Evolutionary conservation across 768 basidiomycete species (phyloP).

Genomic region (Paxillus involutus): DNA sequence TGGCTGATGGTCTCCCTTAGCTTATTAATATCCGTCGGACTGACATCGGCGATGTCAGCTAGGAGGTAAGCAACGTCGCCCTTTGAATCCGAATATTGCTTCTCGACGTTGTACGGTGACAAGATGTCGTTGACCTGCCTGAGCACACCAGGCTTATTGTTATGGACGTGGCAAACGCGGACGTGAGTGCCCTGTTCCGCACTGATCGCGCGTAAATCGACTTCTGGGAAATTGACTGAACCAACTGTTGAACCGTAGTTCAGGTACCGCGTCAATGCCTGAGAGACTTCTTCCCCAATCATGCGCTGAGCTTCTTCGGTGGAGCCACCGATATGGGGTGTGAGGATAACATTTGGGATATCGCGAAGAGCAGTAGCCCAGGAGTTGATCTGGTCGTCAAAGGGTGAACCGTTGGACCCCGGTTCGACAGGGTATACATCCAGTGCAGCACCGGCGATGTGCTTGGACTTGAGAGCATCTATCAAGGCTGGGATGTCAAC

Average conservation of each 20-base stretch:
- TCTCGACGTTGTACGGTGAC: slow-evolving; percentile 96
- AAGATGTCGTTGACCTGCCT: slow-evolving; percentile 92
- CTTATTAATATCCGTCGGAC: slow-evolving; percentile 71
- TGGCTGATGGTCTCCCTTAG: slow-evolving; percentile 76
- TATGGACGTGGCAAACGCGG: slow-evolving; percentile 94
- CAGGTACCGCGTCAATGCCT: slow-evolving; percentile 84
- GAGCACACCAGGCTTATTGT: slow-evolving; percentile 93
- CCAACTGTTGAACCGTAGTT: slow-evolving; percentile 89
- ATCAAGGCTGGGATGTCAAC: slow-evolving; percentile 94
- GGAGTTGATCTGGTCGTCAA: slow-evolving; percentile 84
- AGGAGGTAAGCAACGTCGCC: slow-evolving; percentile 92
- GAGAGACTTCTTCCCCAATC: slow-evolving; percentile 94
- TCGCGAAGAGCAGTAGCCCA: slow-evolving; percentile 78
- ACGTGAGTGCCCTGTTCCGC: slow-evolving; percentile 78
- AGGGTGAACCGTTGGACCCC: slow-evolving; percentile 84
- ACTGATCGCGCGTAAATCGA: slow-evolving; percentile 90
- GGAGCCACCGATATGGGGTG: slow-evolving; percentile 98
- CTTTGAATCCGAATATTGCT: slow-evolving; percentile 98
- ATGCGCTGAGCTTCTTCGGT: slow-evolving; percentile 98
- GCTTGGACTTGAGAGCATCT: slow-evolving; percentile 76
- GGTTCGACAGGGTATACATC: slow-evolving; percentile 97
- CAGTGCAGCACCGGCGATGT: slow-evolving; percentile 83
- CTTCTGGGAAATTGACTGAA: slow-evolving; percentile 99
- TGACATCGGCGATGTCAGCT: slow-evolving; percentile 94
- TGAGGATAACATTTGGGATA: slow-evolving; percentile 91